phyloP scores from a whole-genome alignment of 352 stramenopile genomes.

The Globisporangium echinulatum region DNA sequence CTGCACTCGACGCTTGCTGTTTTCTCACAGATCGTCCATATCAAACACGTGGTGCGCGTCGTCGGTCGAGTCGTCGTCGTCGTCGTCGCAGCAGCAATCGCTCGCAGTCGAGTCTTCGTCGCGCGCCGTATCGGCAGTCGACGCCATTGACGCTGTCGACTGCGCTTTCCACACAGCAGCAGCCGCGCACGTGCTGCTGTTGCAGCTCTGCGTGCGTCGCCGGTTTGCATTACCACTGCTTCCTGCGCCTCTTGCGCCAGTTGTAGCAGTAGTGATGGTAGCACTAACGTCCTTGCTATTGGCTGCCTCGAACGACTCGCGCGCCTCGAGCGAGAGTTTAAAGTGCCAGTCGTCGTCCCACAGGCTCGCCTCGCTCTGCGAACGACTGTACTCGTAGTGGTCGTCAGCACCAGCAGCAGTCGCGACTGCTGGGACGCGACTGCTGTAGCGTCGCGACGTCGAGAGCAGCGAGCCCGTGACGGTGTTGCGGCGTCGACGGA shows the following conservation, averaged over 20 bases:
- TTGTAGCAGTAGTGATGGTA: too few relatives aligned
- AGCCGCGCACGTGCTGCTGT: background rate
- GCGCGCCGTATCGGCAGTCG: constrained; percentile 24
- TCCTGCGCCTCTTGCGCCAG: too few relatives aligned
- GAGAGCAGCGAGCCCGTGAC: constrained; percentile 12
- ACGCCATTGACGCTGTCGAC: constrained; percentile 26
- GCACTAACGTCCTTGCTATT: background rate
- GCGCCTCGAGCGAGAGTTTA: constrained; percentile 60
- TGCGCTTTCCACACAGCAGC: constrained; percentile 12
- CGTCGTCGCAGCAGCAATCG: constrained; percentile 16
- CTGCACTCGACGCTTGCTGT: background rate
- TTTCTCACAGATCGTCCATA: constrained; percentile 29
- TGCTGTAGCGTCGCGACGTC: background rate
- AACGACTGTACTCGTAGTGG: constrained; percentile 19
- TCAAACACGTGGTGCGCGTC: constrained; percentile 33
- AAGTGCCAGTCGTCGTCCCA: constrained; percentile 73
- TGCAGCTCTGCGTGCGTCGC: background rate
- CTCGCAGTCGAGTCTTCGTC: constrained; percentile 26
- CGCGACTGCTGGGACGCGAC: constrained; percentile 1
- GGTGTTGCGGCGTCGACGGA: constrained; percentile 9
- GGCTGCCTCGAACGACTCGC: constrained; percentile 46
- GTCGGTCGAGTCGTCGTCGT: constrained; percentile 12
- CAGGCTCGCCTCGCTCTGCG: constrained; percentile 43
- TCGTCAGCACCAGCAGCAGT: too few relatives aligned
- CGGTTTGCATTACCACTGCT: background rate